Conservation (phyloP, 1,139 yeast species). For the Debaryomycetaceae sp. region DNA sequence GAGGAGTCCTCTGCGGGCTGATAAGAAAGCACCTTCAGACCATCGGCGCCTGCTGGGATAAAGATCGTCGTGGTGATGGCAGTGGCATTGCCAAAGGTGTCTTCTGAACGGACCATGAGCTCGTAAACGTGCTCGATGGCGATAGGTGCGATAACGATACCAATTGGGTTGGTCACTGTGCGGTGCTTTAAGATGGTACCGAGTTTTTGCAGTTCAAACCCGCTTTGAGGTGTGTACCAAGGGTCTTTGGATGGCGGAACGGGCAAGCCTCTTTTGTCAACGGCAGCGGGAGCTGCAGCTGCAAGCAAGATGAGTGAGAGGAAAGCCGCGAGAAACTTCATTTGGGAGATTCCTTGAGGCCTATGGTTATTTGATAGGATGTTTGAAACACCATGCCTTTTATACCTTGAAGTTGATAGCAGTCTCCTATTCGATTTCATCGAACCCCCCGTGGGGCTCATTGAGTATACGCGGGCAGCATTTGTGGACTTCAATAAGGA, state of each 20-base stretch:
- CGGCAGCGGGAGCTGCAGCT: constrained; percentile 5
- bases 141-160: constrained; percentile 13
- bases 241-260: constrained; percentile 19
- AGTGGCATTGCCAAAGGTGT: constrained; percentile 26
- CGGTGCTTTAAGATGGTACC: constrained; percentile 26
- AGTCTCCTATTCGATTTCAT: too few species aligned
- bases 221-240: constrained; percentile 23
- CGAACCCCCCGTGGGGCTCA: too few species aligned
- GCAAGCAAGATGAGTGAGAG: constrained; percentile 2
- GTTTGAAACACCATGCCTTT: too few species aligned
- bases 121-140: constrained; percentile 24
- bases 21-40: constrained; percentile 24
- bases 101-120: constrained; percentile 29
- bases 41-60: constrained; percentile 27
- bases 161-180: constrained; percentile 17
- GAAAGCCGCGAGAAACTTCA: constrained; percentile 2
- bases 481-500: too few species aligned
- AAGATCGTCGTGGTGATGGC: constrained; percentile 29
- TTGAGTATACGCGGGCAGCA: too few species aligned
- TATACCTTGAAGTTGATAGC: too few species aligned
- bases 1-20: constrained; percentile 34
- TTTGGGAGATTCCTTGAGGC: too few species aligned
- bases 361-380: too few species aligned
- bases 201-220: constrained; percentile 18
- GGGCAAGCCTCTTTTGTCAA: not conserved